Evolutionary conservation across 169 alveolate genomes (phyloP), one percentile per base, ranked within the genome.

Genomic region (Cryptosporidium tyzzeri): DNA sequence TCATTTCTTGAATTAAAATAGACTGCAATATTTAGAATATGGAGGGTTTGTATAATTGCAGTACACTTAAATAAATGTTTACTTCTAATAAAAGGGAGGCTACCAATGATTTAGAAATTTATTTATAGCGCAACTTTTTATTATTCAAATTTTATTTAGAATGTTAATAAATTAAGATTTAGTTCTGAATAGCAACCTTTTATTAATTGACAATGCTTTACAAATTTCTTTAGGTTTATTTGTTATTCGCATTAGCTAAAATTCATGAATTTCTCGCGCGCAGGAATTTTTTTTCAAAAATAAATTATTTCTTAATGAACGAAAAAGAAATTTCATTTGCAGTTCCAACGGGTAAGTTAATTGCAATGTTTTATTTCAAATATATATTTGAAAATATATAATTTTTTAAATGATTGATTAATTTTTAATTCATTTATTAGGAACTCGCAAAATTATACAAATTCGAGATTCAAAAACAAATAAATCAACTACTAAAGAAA

Each of bases 281-380:
- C 48, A 65, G 14, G 14, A 10, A 14, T 14, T 37, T 33, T 65
- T 65, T 65, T 31, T 65, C 1, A 65, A n/a, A 0, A 4, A n/a
- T 12, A 8, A 80, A 33, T 48, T 3, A 16, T 6, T 7, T 3
- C 1, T 73, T 18, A 58, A 80, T 80, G 80, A 48, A 80, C n/a
- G 89, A 62, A 65, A 29, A 55, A 26, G 89, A 80, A 0, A 31
- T 67, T 18, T 18, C 31, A 21, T 80, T 80, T 80, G 89, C 89
- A 62, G 89, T 80, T 41, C 89, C 89, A 80, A 67, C 74, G 9
- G 89, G 89, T 80, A 80, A 8, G 89, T 59, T 44, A 44, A 75
- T 37, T 44, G 12, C 31, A 3, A 48, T 55, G 14, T 21, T 33
- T 33, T 10, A 62, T 39, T 23, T 14, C 0, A 3, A 10, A 75